Evolutionary conservation across 345 rosid species (phyloP), one percentile per base, ranked within the genome.

Genomic region (Lepidium aucheri): DNA sequence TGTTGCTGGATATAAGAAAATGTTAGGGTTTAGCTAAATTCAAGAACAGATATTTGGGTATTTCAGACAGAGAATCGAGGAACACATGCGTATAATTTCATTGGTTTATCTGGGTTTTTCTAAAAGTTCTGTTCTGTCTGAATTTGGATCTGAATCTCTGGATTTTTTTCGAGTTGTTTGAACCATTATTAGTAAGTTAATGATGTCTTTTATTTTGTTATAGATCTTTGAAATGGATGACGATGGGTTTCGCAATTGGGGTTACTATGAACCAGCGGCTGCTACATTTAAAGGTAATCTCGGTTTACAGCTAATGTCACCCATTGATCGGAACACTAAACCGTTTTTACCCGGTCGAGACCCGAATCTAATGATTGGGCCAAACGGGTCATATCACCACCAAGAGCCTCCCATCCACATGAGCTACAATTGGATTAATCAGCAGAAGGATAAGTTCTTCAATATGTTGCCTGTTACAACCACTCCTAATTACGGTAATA

Each of bases 211-310:
- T 35, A 0, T 7, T 1, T 28, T 5, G 7, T 6, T 80, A 72
- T 75, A 85, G 92, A 53, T 75, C 53, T 79, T 78, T 14, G 51
- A 49, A 62, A 87, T 86, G 97, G 98, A 87, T 46, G 94, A 85
- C 4, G 91, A 90, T 74, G 85, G 87, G 1, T 67, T 87, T 79
- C 87, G 87, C 10, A 86, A 86, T 74, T 88, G 98, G 97, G 97
- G 98, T 60, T 93, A 86, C 78, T 90, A 88, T 79, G 94, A 88
- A 68, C 96, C 90, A 4, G 79, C 91, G 30, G 84, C 89, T 55
- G 32, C 76, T 58, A 57, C 72, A 0, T 88, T 84, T 61, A 93
- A 86, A 67, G 94, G 87, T 34, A 91, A 85, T 35, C 87, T 86
- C 12, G 79, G 87, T 79, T 88, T 93, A 63, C 98, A 93, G 83